These are phyloP conservation scores for Tolypocladium capitatum DNA, from an alignment of 2,329 filamentous ascomycete genomes.

Conservation along the genomic window DNA sequence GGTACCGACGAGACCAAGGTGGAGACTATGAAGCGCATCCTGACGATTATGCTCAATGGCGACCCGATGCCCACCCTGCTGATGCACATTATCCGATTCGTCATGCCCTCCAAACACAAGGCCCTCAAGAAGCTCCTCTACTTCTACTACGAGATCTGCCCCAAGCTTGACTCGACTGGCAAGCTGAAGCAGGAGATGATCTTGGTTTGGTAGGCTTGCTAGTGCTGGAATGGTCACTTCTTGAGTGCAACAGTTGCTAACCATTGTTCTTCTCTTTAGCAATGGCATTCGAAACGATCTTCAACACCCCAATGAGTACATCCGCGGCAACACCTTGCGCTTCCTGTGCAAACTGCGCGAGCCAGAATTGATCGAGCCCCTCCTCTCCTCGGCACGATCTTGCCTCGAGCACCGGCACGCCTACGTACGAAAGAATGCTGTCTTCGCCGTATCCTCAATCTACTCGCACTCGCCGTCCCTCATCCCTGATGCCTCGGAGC, in stretches of 20 bases:
- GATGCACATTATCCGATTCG: slow-evolving; percentile 99
- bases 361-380: slow-evolving; percentile 87
- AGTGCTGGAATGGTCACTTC: no score
- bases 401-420: slow-evolving; percentile 94
- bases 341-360: slow-evolving; percentile 96
- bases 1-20: slow-evolving; percentile 85
- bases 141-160: slow-evolving; percentile 98
- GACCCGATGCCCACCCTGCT: slow-evolving; percentile 89
- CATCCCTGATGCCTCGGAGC: slow-evolving; percentile 89
- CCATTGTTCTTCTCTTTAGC: slow-evolving; percentile 31
- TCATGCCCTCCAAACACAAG: slow-evolving; percentile 98
- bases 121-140: slow-evolving; percentile 94
- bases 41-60: slow-evolving; percentile 96
- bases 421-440: slow-evolving; percentile 96
- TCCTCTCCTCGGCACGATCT: slow-evolving; percentile 79
- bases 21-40: slow-evolving; percentile 90
- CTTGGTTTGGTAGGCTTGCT: slow-evolving; percentile 65
- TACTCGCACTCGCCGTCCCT: slow-evolving; percentile 80
- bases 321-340: slow-evolving; percentile 92
- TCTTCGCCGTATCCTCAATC: slow-evolving; percentile 88
- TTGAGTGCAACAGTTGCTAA: not conserved
- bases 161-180: slow-evolving; percentile 79
- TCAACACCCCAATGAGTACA: slow-evolving; percentile 96
- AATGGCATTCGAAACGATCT: slow-evolving; percentile 97
- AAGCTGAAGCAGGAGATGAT: slow-evolving; percentile 99